Percentiles rank a stretch among this genome's conserved stretches.
phyloP scores from a whole-genome alignment of 371 early-diverging fungal species.

The Coemansia sp. region DNA sequence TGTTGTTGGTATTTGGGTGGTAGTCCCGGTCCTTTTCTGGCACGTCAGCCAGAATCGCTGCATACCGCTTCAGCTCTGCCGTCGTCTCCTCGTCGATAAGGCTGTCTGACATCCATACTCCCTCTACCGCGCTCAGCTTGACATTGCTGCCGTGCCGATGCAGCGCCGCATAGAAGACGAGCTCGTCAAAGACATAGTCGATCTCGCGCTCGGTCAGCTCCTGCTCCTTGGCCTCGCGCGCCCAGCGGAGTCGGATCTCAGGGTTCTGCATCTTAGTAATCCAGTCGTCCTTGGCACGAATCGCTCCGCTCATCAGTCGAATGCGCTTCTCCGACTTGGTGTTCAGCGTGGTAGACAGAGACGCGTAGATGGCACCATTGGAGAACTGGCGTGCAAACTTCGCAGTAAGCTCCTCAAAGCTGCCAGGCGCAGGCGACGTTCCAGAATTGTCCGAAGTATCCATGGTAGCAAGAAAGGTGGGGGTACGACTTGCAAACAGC shows the following conservation, averaged over 20 bases:
- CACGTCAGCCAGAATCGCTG: conserved; percentile 43
- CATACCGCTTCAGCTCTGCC: conserved; percentile 28
- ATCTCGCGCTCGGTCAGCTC: conserved; percentile 42
- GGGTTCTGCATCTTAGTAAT: conserved; percentile 42
- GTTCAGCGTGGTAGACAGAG: conserved; percentile 1
- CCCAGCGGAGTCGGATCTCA: conserved; percentile 50
- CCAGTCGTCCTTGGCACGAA: conserved; percentile 56
- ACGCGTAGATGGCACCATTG: conserved; percentile 15
- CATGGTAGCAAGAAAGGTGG: background rate
- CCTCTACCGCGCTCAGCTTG: conserved; percentile 45
- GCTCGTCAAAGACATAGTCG: conserved; percentile 51
- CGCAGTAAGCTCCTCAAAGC: conserved; percentile 4
- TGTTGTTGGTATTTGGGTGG: conserved; percentile 57
- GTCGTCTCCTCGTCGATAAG: conserved; percentile 29
- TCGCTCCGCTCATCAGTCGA: conserved; percentile 36
- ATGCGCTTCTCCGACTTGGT: conserved; percentile 39
- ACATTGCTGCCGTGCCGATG: conserved; percentile 26
- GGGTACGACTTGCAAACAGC: too few relatives aligned
- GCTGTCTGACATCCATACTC: conserved; percentile 50
- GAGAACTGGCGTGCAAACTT: background rate
- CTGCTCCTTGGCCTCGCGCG: conserved; percentile 33
- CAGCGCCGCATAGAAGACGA: conserved; percentile 38
- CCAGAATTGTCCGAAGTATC: background rate
- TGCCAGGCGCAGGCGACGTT: background rate
- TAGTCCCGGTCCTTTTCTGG: conserved; percentile 53